Evolutionary conservation across 495 filamentous ascomycete genomes (phyloP).

Genomic region (Jackrogersella minutella): DNA sequence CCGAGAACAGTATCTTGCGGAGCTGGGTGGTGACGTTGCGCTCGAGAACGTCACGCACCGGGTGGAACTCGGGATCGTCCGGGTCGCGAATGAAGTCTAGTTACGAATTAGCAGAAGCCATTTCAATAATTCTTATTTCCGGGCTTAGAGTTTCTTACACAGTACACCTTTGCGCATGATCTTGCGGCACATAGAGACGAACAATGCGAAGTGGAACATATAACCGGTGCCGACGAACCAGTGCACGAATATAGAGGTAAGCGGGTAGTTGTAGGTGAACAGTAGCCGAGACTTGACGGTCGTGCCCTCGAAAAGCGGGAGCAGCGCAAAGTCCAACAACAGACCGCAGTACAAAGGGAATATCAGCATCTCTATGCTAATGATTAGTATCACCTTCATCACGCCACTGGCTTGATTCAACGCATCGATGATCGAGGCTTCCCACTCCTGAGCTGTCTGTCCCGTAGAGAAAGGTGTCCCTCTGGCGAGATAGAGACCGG

Average conservation of each 20-base stretch:
- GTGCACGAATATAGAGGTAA: slow-evolving; percentile 93
- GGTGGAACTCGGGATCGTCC: slow-evolving; percentile 98
- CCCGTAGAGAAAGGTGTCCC: slow-evolving; percentile 70
- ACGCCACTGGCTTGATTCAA: slow-evolving; percentile 94
- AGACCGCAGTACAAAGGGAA: slow-evolving; percentile 96
- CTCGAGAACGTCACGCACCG: slow-evolving; percentile 95
- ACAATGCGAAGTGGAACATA: slow-evolving; percentile 99
- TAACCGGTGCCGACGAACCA: slow-evolving; percentile 99
- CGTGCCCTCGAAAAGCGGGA: slow-evolving; percentile 86
- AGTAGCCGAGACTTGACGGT: slow-evolving; percentile 75
- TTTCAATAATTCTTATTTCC: too few relatives aligned
- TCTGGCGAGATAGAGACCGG: slow-evolving; percentile 78
- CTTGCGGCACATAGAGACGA: slow-evolving; percentile 98
- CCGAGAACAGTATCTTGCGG: slow-evolving; percentile 94
- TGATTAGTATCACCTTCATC: slow-evolving; percentile 97
- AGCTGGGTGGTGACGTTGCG: slow-evolving; percentile 91
- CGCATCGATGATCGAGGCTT: slow-evolving; percentile 80
- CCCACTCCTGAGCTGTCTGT: slow-evolving; percentile 73
- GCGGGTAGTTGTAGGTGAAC: slow-evolving; percentile 77
- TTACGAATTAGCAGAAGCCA: slow-evolving; percentile 45
- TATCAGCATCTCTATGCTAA: slow-evolving; percentile 97
- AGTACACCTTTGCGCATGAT: slow-evolving; percentile 94
- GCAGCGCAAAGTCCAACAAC: slow-evolving; percentile 84
- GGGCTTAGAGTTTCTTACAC: slow-evolving; percentile 63
- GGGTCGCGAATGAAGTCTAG: slow-evolving; percentile 96